Evolutionary conservation across 257 asterid genomes (phyloP), one percentile per base, ranked within the genome.

Genomic region (Solanum pennellii): DNA sequence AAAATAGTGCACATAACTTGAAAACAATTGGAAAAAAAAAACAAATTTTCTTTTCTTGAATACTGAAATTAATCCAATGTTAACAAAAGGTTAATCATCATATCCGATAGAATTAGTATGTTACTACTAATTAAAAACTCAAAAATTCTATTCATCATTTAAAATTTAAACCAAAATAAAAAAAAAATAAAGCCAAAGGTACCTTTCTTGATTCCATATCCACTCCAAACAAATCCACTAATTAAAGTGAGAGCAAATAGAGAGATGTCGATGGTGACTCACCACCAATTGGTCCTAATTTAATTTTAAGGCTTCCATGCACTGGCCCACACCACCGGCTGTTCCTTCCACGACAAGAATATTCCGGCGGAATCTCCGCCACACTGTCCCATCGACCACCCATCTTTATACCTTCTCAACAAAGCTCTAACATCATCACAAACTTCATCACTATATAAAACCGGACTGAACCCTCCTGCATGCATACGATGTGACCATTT

Each of bases 251-350:
- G 87, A 52, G 88, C 71, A 80, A 72, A 74, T n/a, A 7, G 90
- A 56, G 87, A 45, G 84, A 77, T 15, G 65, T 77, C 21, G 74
- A 85, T 74, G 88, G 91, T 2, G 79, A 45, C 86, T 41, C 88
- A 45, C 14, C 31, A 87, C 47, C 86, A n/a, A 89, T 72, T 77
- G 60, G 42, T 65, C 74, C 82, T 74, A 65, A 31, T 10, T 49
- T 91, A 93, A 25, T 9, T 10, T 71, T 91, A 94, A 21, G 98
- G 96, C 94, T 88, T 93, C 99, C 99, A 97, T 90, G 99, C 98
- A 90, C 98, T 96, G 59, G 98, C 99, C 99, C 99, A 97, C 87
- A 97, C 98, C 92, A 95, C 99, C 90, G 98, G 94, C 92, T 94
- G 96, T 79, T 96, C 99, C 92, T 94, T 97, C 99, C 98, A 97